Percentiles rank a stretch among this genome's conserved stretches.
Evolutionary conservation across 805 yeast species (phyloP).

Genomic region (Candida alai): DNA sequence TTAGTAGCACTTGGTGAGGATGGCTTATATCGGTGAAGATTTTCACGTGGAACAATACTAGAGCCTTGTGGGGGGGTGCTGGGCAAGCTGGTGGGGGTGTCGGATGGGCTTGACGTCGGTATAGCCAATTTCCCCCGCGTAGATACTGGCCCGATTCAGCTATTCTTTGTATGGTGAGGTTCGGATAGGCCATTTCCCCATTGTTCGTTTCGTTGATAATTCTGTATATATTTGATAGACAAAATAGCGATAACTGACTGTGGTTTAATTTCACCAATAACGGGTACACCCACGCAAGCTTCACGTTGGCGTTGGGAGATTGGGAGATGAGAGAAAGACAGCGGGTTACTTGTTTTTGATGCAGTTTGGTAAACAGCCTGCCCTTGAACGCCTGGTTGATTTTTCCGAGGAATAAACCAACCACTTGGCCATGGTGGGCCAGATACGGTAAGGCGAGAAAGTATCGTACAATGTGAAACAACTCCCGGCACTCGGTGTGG

Average conservation of each 20-base stretch:
- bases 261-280: constrained; percentile 4
- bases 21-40: constrained; percentile 1
- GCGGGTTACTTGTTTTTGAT: constrained; percentile 1
- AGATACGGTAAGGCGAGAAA: background rate
- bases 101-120: constrained; percentile 2
- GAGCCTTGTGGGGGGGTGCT: background rate
- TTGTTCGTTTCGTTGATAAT: no score
- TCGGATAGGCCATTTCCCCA: background rate
- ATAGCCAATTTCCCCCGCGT: constrained; percentile 3
- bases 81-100: no score
- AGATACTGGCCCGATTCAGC: no score
- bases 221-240: constrained; percentile 6
- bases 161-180: constrained; percentile 2
- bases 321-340: constrained; percentile 1
- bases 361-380: background rate
- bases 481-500: constrained; percentile 1
- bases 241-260: constrained; percentile 6
- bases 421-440: constrained; percentile 7
- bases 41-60: constrained; percentile 5
- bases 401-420: constrained; percentile 1
- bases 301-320: background rate
- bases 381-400: background rate
- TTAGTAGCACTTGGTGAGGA: constrained; percentile 5
- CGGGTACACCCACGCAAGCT: constrained; percentile 7
- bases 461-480: constrained; percentile 4